phyloP scores from a whole-genome alignment of 441 rosid genomes.

The Hura crepitans region DNA sequence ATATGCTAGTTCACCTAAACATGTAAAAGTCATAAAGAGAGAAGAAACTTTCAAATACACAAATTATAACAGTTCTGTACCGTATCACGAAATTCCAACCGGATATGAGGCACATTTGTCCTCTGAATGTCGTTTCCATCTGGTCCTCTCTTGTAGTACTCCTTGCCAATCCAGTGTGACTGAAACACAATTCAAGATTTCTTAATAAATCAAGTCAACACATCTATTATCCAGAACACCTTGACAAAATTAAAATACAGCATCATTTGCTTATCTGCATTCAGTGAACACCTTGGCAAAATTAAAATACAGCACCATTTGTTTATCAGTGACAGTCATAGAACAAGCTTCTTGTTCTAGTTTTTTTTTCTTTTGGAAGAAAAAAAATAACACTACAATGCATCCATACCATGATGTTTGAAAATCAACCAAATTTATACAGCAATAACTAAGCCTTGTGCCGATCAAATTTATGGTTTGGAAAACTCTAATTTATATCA shows the following conservation, averaged over 20 bases:
- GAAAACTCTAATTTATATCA: background rate
- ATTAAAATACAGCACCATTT: no score
- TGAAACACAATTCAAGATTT: constrained; percentile 31
- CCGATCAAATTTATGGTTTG: background rate
- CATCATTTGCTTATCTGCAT: background rate
- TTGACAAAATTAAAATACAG: background rate
- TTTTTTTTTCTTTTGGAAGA: no score
- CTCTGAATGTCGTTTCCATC: constrained; percentile 88
- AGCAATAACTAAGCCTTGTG: no score
- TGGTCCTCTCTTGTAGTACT: constrained; percentile 92
- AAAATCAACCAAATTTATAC: no score
- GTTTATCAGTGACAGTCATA: no score
- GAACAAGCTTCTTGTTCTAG: no score
- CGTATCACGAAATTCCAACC: constrained; percentile 87
- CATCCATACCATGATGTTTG: no score
- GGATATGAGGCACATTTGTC: constrained; percentile 97
- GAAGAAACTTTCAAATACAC: background rate
- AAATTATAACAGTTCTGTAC: constrained; percentile 29
- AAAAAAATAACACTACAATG: background rate
- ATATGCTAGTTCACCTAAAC: background rate
- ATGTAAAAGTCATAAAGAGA: background rate
- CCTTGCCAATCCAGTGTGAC: constrained; percentile 96
- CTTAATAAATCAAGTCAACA: background rate
- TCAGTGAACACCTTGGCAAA: background rate
- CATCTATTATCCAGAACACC: background rate